Evolutionary conservation across 352 stramenopile genomes (phyloP), one percentile per base, ranked within the genome.

Genomic region (Pythium coloratum): DNA sequence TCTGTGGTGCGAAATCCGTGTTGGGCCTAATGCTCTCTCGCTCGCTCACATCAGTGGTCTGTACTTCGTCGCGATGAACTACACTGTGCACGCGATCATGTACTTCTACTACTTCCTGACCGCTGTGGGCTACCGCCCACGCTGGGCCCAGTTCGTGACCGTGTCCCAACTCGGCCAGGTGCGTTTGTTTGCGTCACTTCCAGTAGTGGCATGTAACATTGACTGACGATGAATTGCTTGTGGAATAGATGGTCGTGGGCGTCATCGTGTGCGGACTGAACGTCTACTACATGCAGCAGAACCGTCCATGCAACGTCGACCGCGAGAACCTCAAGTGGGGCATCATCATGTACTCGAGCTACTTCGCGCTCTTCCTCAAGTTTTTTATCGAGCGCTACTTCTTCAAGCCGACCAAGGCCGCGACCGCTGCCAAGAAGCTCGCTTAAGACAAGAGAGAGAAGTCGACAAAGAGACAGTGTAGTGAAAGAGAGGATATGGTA

Each of bases 21-120:
- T 18, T 59, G 14, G 26, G 3, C 30, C 4, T 18, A 2, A 38
- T 6, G 24, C 49, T 54, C 6, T 64, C 9, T 47, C 34, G 14
- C 58, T 34, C 47, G 66, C 33, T 55, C 32, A 30, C 66, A 66
- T 36, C 59, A 91, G 87, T 55, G 97, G 97, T 40, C 76, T 99
- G 42, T 98, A 98, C 85, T 99, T 99, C 77, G 91, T 98, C 34
- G 90, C 95, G 28, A 99, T 99, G 95, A 99, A 99, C 80, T 99
- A 99, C 84, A 90, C 82, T 56, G 97, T 99, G 51, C 97, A 99
- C 76, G 91, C 93, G 32, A 81, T 98, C 72, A 99, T 99, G 97
- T 99, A 99, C 81, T 95, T 94, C 54, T 98, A 98, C 85, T 98
- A 98, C 76, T 97, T 94, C 65, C 83, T 98, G 59, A 90, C 83